Percentiles rank a stretch among this genome's conserved stretches.
These are phyloP conservation scores for Nothopassalora personata DNA, from an alignment of 2,329 filamentous ascomycete genomes.

Conservation along the genomic window DNA sequence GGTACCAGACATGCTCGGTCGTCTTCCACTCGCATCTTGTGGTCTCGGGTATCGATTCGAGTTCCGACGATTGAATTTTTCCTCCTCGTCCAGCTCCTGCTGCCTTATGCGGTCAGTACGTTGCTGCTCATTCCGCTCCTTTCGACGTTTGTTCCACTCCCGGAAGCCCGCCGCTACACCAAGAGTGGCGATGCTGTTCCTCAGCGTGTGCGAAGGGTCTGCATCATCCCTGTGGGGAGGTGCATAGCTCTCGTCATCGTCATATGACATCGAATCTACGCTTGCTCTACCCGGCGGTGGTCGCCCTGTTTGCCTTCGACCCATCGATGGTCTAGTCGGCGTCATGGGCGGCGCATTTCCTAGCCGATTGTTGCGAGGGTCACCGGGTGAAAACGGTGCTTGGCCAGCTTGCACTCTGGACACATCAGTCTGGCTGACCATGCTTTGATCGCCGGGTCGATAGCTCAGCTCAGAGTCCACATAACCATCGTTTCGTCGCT, in stretches of 20 bases:
- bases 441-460: constrained; percentile 37
- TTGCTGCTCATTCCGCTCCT: constrained; percentile 55
- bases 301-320: not conserved
- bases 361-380: constrained; percentile 13
- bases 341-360: constrained; percentile 24
- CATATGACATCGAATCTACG: constrained; percentile 37
- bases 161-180: constrained; percentile 31
- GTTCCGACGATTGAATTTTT: constrained; percentile 31
- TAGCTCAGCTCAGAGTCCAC: constrained; percentile 47
- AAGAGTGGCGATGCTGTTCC: constrained; percentile 45
- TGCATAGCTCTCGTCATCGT: constrained; percentile 26
- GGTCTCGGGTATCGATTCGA: constrained; percentile 27
- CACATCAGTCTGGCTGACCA: constrained; percentile 44
- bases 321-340: constrained; percentile 35
- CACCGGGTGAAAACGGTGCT: constrained; percentile 44
- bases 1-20: constrained; percentile 29
- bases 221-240: constrained; percentile 17
- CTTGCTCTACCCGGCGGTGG: constrained; percentile 38
- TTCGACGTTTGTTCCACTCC: constrained; percentile 46
- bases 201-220: constrained; percentile 32
- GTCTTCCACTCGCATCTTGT: constrained; percentile 23
- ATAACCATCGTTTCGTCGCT: constrained; percentile 47
- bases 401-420: constrained; percentile 51
- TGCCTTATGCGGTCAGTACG: constrained; percentile 52
- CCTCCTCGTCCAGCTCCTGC: constrained; percentile 40